A percentile compares a stretch with the other conserved stretches of the same genome.
Conservation (phyloP, 1,284 basidiomycete species). For the Fomitopsis schrenkii region DNA sequence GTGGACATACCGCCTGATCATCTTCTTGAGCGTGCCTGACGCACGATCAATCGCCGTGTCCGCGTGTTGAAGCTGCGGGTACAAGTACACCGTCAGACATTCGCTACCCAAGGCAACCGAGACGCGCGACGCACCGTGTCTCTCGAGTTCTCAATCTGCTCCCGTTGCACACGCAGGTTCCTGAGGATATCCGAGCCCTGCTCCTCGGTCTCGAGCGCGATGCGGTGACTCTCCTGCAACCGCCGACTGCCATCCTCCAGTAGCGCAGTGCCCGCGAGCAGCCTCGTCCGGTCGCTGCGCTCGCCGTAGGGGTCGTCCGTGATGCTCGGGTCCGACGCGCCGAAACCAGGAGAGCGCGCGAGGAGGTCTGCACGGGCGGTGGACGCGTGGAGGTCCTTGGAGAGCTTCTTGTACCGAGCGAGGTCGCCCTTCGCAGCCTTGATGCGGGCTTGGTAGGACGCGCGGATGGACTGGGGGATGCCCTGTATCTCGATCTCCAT, state of each 20-base stretch:
- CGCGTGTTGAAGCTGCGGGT: slow-evolving; percentile 57
- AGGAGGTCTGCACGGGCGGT: slow-evolving; percentile 61
- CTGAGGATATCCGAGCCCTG: slow-evolving; percentile 91
- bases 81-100: background rate
- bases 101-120: background rate
- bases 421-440: slow-evolving; percentile 71
- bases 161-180: slow-evolving; percentile 84
- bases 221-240: slow-evolving; percentile 85
- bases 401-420: slow-evolving; percentile 74
- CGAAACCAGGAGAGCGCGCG: slow-evolving; percentile 30
- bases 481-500: slow-evolving; percentile 99
- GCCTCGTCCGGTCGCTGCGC: slow-evolving; percentile 66
- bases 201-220: slow-evolving; percentile 95
- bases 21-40: slow-evolving; percentile 69
- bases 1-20: slow-evolving; percentile 64
- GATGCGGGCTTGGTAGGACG: slow-evolving; percentile 73
- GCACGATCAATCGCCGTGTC: slow-evolving; percentile 71
- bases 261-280: slow-evolving; percentile 71
- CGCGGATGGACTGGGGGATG: slow-evolving; percentile 82
- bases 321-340: slow-evolving; percentile 39
- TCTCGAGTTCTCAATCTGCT: slow-evolving; percentile 93
- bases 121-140: slow-evolving; percentile 58
- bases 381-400: slow-evolving; percentile 57
- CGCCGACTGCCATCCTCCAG: slow-evolving; percentile 79
- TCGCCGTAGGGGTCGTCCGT: slow-evolving; percentile 79